Evolutionary conservation across 805 yeast genomes (phyloP).

Genomic region (Metschnikowia gelsemii): DNA sequence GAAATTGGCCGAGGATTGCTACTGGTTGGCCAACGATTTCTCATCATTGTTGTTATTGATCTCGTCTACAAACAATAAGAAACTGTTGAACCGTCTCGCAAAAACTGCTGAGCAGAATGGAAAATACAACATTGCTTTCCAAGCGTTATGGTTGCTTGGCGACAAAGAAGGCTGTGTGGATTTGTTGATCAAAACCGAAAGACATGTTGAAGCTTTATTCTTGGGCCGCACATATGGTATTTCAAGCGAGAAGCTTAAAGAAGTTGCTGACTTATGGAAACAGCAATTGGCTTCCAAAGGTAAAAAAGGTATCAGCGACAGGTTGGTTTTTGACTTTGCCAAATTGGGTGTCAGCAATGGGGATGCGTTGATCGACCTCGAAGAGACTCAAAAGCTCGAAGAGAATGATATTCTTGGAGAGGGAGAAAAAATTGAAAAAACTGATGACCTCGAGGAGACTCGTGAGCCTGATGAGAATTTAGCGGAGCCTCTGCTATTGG

Average conservation of each 20-base stretch:
- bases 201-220: constrained; percentile 82
- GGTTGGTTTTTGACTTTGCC: constrained; percentile 49
- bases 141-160: constrained; percentile 85
- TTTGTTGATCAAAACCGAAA: constrained; percentile 63
- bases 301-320: constrained; percentile 57
- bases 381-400: constrained; percentile 6
- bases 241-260: constrained; percentile 39
- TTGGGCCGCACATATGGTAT: constrained; percentile 69
- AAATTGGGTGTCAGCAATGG: constrained; percentile 18
- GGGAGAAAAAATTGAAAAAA: background rate
- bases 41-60: constrained; percentile 79
- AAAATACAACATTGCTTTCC: constrained; percentile 86
- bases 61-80: constrained; percentile 73
- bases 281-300: constrained; percentile 49
- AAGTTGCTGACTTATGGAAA: constrained; percentile 68
- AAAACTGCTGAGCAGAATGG: constrained; percentile 67
- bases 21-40: constrained; percentile 73
- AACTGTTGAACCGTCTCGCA: constrained; percentile 63
- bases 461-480: background rate
- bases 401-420: background rate
- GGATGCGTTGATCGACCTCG: constrained; percentile 22
- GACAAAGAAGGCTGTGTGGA: constrained; percentile 62
- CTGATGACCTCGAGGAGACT: too few species aligned
- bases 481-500: constrained; percentile 14
- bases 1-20: constrained; percentile 76